Percentiles rank a stretch among this genome's conserved stretches.
Evolutionary conservation across 257 asterid genomes (phyloP).

Genomic region (Jaltomata sinuosa): DNA sequence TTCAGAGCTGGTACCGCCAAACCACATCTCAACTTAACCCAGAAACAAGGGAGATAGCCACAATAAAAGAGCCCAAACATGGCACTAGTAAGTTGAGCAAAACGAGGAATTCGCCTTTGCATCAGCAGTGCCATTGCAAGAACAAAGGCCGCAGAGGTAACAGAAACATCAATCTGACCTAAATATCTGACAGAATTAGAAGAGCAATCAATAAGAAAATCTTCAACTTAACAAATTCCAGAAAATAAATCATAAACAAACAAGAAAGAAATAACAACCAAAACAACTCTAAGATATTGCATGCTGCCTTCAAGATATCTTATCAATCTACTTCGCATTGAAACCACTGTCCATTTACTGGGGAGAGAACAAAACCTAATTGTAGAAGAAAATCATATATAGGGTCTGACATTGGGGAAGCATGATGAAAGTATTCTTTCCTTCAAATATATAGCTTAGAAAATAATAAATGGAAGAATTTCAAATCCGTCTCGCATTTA

Average conservation of each 20-base stretch:
- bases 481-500: neutral
- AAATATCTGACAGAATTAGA: constrained; percentile 43
- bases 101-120: constrained; percentile 90
- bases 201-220: neutral
- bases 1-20: constrained; percentile 76
- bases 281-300: neutral
- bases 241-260: neutral
- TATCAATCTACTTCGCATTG: neutral
- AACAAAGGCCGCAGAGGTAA: constrained; percentile 89
- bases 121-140: constrained; percentile 65
- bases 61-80: constrained; percentile 95
- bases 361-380: neutral
- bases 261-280: neutral
- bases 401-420: neutral
- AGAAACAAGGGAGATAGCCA: constrained; percentile 98
- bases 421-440: neutral
- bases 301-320: neutral
- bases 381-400: neutral
- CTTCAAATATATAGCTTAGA: neutral
- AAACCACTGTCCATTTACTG: neutral
- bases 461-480: neutral
- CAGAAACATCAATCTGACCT: constrained; percentile 87
- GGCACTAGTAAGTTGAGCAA: constrained; percentile 87
- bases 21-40: constrained; percentile 94
- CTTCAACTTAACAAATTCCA: constrained; percentile 1